These are phyloP conservation scores for Phlebiopsis flavidoalba DNA, from an alignment of 768 basidiomycete species.

Conservation along the genomic window DNA sequence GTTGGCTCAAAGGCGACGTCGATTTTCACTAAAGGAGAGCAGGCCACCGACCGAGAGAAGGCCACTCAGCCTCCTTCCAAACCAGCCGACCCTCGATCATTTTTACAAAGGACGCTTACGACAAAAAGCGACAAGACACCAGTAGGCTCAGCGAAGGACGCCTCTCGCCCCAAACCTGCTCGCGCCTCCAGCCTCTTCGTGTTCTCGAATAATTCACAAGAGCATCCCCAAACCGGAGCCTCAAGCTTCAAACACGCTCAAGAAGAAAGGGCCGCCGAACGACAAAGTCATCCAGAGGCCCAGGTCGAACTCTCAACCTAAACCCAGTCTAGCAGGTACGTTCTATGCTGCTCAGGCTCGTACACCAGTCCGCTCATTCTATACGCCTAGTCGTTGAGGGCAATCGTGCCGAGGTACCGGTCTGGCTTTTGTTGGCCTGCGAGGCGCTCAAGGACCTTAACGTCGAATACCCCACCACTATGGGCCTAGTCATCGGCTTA, in stretches of 20 bases:
- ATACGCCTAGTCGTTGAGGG: slow-evolving; percentile 26
- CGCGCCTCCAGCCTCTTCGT: neutral
- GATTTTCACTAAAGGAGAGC: neutral
- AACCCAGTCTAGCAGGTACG: neutral
- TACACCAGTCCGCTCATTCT: neutral
- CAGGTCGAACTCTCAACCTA: neutral
- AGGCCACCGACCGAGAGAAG: neutral
- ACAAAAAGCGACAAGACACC: neutral
- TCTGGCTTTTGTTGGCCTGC: slow-evolving; percentile 70
- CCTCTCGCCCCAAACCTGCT: neutral
- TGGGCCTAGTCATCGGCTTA: slow-evolving; percentile 65
- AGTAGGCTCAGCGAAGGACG: neutral
- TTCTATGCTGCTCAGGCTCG: neutral
- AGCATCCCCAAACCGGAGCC: neutral
- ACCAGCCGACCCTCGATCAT: neutral
- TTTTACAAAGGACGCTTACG: neutral
- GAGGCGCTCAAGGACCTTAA: slow-evolving; percentile 65
- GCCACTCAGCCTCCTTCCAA: neutral
- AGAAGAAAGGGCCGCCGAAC: neutral
- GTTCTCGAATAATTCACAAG: neutral
- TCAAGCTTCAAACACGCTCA: neutral
- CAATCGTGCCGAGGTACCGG: slow-evolving; percentile 47
- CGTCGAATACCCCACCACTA: slow-evolving; percentile 61
- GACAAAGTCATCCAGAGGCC: neutral
- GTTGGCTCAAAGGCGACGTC: neutral